Evolutionary conservation across 2,329 filamentous ascomycete species (phyloP).

Genomic region (Exserohilum turcica): DNA sequence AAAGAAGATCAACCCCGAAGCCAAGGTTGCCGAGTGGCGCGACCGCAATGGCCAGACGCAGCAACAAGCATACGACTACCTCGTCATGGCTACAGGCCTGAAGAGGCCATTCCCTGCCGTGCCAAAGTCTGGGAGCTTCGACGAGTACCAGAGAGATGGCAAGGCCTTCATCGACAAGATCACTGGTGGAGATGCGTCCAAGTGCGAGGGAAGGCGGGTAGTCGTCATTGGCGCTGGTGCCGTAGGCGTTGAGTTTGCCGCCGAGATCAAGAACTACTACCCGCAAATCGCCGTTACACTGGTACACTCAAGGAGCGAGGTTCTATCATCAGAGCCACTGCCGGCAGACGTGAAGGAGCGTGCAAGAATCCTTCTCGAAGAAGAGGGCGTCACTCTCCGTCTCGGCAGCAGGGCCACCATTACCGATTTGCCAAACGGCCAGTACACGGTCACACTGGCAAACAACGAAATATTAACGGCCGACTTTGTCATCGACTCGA

Average conservation of each 20-base stretch:
- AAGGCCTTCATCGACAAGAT: constrained; percentile 61
- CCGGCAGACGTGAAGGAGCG: constrained; percentile 71
- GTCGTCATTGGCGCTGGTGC: constrained; percentile 79
- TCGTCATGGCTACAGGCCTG: constrained; percentile 74
- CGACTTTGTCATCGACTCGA: constrained; percentile 71
- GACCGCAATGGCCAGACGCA: constrained; percentile 56
- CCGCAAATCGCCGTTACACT: constrained; percentile 71
- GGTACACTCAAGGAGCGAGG: constrained; percentile 71
- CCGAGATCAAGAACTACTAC: constrained; percentile 72
- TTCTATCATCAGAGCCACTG: constrained; percentile 75
- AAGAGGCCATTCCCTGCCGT: constrained; percentile 74
- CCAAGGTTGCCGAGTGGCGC: constrained; percentile 64
- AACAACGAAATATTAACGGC: constrained; percentile 58
- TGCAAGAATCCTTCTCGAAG: constrained; percentile 62
- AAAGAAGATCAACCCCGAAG: constrained; percentile 61
- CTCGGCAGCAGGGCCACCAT: constrained; percentile 64
- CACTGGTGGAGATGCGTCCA: constrained; percentile 34
- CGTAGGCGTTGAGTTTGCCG: constrained; percentile 81
- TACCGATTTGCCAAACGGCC: constrained; percentile 31
- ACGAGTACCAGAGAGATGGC: constrained; percentile 68
- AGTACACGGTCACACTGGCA: constrained; percentile 52
- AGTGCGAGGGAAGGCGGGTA: constrained; percentile 55
- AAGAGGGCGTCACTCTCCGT: constrained; percentile 68
- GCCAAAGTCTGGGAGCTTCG: constrained; percentile 66
- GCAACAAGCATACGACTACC: constrained; percentile 68